Base-by-base conservation (phyloP, 2,329 filamentous ascomycete species). In the Trichoderma simmonsii region DNA sequence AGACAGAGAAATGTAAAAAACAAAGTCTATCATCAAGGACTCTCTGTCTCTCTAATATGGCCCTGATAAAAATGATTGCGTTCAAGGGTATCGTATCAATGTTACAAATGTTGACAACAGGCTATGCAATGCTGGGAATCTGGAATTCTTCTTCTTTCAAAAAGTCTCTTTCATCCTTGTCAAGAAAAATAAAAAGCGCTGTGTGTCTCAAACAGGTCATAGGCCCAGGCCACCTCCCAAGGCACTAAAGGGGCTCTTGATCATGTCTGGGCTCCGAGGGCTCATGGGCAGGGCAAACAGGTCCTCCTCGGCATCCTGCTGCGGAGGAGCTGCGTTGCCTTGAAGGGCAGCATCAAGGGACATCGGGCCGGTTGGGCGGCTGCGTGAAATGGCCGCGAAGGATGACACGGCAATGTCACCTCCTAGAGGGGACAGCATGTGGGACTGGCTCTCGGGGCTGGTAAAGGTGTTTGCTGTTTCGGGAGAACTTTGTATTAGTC, bases 211-310 rank as follows among this genome's bases (percentile, higher is more conserved):
- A 66, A 39, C 36, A 18, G 15, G 18, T 60, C 18, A 60, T 3
- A 43, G 32, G 59, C 59, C 54, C 24, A 28, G 43, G 67, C 69
- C 69, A 57, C 62, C 75, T 82, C 70, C 70, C 70, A 88, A 74
- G 30, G 88, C 82, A 76, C 87, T 89, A 78, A 97, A 98, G 0
- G 94, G 94, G 78, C 93, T 95, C 76, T 90, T 93, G 68, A 90
- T 90, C 85, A 96, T 94, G 76, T 97, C 94, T 0, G 94, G 94
- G 77, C 93, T 95, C 65, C 94, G 86, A 1, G 94, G 94, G 77
- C 93, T 95, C 83, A 97, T 89, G 1, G 93, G 94, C 67, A 97
- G 87, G 0, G 94, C 94, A 78, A 98, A 98, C 3, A 97, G 85
- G 54, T 93, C 95, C 72, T 97, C 94, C 75, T 94, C 92, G 0